Base-by-base conservation (phyloP, 768 basidiomycete genomes). In the Ramaria sp. region DNA sequence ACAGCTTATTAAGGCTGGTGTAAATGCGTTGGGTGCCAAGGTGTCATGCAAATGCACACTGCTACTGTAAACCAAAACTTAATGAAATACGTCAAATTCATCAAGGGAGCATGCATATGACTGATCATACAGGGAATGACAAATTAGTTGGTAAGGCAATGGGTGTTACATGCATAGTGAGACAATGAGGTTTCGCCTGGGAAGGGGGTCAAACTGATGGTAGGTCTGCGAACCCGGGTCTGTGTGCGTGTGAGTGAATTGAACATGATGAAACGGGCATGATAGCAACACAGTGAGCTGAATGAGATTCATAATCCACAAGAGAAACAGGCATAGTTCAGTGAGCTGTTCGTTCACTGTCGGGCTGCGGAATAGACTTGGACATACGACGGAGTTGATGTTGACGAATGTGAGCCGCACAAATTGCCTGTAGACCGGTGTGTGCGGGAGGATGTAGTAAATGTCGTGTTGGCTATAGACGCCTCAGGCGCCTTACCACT, bases 11-110 rank as follows among this genome's bases (percentile, higher is more conserved):
- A 45, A 51, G 30, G 56, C 61, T 5, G 58, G 58, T 0, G 61
- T 67, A 7, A 53, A 51, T 34, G 63, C 60, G 9, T 51, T 69
- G 22, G 69, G 69, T n/a, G 31, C 53, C 20, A 60, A 64, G 7
- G 34, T 70, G 41, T 57, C 63, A 7, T 58, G 60, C 19, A 59
- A 66, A 10, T 58, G 67, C 1, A 52, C 31, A 33, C 19, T 24
- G 17, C 11, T 37, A 6, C 11, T 52, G 12, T 17, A 4, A 52
- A 10, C 5, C 9, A 17, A 43, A n/a, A 20, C 20, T 10, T 27
- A 49, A 39, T 34, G 17, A 52, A 13, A 17, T 17, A 52, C 17
- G 37, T 22, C 20, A 37, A 37, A 38, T 37, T n/a, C 19, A 20
- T 37, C 51, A 52, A 38, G 37, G 13, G 20, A 52, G 24, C 33